A percentile compares a stretch with the other conserved stretches of the same genome.
These are phyloP conservation scores for Barbatosphaeria neglecta DNA, from an alignment of 495 filamentous ascomycete species.

Conservation along the genomic window DNA sequence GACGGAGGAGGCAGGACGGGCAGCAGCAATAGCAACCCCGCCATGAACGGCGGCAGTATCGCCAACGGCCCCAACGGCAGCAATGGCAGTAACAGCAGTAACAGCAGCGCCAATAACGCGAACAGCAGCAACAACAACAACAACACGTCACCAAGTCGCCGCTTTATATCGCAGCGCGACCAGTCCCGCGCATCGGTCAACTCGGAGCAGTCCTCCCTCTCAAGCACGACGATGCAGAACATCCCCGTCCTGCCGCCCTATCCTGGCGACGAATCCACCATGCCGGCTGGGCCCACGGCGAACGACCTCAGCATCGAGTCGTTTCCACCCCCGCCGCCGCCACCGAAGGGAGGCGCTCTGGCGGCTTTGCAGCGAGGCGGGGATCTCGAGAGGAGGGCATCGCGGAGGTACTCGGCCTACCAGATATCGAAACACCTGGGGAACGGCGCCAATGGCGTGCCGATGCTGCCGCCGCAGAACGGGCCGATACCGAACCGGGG, in stretches of 20 bases:
- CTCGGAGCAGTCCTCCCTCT: slow-evolving; percentile 47
- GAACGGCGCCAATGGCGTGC: slow-evolving; percentile 65
- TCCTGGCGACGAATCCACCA: slow-evolving; percentile 40
- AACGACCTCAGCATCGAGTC: slow-evolving; percentile 36
- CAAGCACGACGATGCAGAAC: slow-evolving; percentile 57
- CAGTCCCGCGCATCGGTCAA: slow-evolving; percentile 32
- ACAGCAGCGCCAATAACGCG: slow-evolving; percentile 1
- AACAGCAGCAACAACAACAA: slow-evolving; percentile 10
- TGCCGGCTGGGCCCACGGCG: slow-evolving; percentile 25
- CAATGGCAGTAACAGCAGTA: slow-evolving; percentile 5
- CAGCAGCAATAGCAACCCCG: slow-evolving; percentile 10
- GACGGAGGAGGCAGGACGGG: slow-evolving; percentile 7
- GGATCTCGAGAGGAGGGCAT: slow-evolving; percentile 86
- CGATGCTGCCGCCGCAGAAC: slow-evolving; percentile 75
- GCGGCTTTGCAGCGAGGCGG: slow-evolving; percentile 83
- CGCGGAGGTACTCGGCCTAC: slow-evolving; percentile 85
- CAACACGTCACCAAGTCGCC: slow-evolving; percentile 28
- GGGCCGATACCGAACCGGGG: slow-evolving; percentile 82
- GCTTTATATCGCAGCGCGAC: slow-evolving; percentile 27
- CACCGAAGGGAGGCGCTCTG: slow-evolving; percentile 74
- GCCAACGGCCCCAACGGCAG: slow-evolving; percentile 1
- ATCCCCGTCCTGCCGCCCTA: slow-evolving; percentile 57
- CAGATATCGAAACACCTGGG: slow-evolving; percentile 92
- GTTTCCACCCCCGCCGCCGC: slow-evolving; percentile 59
- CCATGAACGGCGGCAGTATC: slow-evolving; percentile 3